These are phyloP conservation scores for Rhodomyrtus psidioides DNA, from an alignment of 441 rosid species.

Conservation along the genomic window DNA sequence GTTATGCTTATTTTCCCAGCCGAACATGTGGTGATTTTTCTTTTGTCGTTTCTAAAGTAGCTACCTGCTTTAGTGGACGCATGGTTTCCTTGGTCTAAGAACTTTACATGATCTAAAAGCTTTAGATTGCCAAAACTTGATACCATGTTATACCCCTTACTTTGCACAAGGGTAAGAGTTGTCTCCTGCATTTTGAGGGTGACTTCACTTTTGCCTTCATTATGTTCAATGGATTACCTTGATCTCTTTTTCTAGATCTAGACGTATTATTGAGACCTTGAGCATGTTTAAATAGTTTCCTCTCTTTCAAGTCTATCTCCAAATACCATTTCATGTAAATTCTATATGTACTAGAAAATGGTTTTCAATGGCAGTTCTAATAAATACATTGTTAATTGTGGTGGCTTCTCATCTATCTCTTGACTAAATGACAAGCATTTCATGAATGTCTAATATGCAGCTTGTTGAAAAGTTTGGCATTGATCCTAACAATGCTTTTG, in stretches of 20 bases:
- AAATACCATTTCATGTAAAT: neutral
- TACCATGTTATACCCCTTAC: neutral
- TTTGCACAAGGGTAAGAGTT: neutral
- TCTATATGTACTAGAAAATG: neutral
- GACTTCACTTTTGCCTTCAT: neutral
- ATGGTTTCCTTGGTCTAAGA: neutral
- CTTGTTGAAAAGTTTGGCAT: conserved; percentile 94
- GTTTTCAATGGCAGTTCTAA: neutral
- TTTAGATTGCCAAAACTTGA: neutral
- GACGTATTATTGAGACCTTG: neutral
- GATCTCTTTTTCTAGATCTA: neutral
- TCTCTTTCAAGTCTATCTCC: neutral
- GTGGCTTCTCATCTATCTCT: neutral
- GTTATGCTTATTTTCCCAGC: neutral
- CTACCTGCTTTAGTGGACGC: neutral
- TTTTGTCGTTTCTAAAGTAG: neutral
- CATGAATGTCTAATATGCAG: conserved; percentile 29
- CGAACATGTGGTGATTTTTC: neutral
- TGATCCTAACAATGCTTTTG: conserved; percentile 94
- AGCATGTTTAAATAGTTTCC: neutral
- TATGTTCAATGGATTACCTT: neutral
- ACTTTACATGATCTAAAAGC: neutral
- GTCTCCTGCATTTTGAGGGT: neutral
- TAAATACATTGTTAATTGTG: neutral
- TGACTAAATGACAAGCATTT: neutral